Base-by-base conservation (phyloP, 2,329 filamentous ascomycete genomes). In the Exophiala sp. region DNA sequence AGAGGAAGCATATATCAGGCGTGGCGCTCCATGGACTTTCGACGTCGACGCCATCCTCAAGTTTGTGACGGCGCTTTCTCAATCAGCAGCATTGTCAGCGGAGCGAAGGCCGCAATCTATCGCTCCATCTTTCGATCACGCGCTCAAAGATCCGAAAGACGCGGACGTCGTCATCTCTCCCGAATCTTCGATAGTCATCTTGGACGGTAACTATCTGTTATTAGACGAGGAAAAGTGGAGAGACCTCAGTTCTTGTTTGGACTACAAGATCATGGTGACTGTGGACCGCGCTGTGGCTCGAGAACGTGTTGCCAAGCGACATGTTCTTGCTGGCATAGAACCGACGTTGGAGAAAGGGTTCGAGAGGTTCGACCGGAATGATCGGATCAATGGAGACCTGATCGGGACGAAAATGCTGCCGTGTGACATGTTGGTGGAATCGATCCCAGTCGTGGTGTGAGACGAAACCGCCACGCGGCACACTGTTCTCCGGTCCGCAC, bases 201-300 rank as follows among this genome's bases (percentile, higher is more conserved):
- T 67, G 1, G 65, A 67, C 46, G 63, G 63, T 2, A 66, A 67
- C 21, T 67, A 66, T 21, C 38, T 66, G 1, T 61, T 70, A 3
- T 62, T 68, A 8, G 54, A 61, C 16, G 40, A 58, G 40, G 45
- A 49, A 7, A 46, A 41, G 2, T 74, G 69, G 72, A 56, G 58
- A 5, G 64, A 67, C 20, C 66, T 76, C 18, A 60, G 65, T 2
- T 35, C 39, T 0, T 21, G 72, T 3, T 69, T 73, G 2, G 74
- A 77, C 50, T 70, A 73, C n/a, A 66, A 67, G 1, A 71, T 73
- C 59, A 71, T 76, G 16, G 68, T 78, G 0, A 64, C 71, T 29
- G 69, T 74, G 0, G 71, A 75, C 36, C 59, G 68, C 2, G 51
- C 55, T 2, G 59, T 72, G 16, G 73, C 73, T 2, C 59, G 68